These are phyloP conservation scores for Vaccinium darrowii DNA, from an alignment of 148 eudicot genomes.

Conservation along the genomic window DNA sequence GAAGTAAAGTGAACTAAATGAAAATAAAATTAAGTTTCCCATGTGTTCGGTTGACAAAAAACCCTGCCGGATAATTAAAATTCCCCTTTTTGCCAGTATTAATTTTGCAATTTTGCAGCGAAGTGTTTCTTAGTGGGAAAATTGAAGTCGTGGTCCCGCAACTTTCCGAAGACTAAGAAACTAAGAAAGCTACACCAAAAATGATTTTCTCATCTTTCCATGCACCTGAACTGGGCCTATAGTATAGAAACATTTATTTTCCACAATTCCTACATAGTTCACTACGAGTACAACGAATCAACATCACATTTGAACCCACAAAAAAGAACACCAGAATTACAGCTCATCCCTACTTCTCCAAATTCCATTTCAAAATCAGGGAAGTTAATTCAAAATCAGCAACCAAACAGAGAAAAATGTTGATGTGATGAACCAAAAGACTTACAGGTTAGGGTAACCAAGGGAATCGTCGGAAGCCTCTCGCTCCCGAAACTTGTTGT, in stretches of 20 bases:
- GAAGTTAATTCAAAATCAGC: neutral
- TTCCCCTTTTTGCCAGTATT: no score
- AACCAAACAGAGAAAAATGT: neutral
- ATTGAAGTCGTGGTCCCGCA: no score
- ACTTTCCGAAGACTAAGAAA: no score
- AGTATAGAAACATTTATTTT: neutral
- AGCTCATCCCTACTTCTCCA: neutral
- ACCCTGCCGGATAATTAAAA: no score
- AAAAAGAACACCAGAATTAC: neutral
- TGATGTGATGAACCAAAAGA: neutral
- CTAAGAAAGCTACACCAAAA: no score
- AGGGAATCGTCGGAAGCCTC: constrained; percentile 81
- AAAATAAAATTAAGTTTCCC: no score
- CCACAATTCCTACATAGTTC: neutral
- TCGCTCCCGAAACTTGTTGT: constrained; percentile 80
- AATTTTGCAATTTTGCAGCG: no score
- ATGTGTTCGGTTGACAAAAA: no score
- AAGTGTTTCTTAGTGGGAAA: no score
- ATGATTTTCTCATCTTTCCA: no score
- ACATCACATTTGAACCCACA: neutral
- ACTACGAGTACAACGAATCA: neutral
- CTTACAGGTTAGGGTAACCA: constrained; percentile 72
- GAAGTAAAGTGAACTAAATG: no score
- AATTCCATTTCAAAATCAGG: neutral
- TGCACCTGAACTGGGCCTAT: no score